Evolutionary conservation across 148 eudicot species (phyloP), one percentile per base, ranked within the genome.

Genomic region (Beta vulgaris): DNA sequence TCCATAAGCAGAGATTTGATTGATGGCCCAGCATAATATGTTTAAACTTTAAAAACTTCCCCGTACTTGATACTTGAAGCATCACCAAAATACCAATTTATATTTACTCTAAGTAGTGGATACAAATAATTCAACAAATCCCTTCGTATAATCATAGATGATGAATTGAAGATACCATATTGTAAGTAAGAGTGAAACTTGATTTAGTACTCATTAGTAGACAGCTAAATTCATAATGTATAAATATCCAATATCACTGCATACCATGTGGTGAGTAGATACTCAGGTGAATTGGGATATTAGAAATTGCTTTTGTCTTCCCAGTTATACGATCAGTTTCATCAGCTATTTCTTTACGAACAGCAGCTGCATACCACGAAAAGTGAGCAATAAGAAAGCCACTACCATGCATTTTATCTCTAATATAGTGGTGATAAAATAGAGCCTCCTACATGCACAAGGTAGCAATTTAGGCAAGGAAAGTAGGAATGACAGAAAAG

Each of bases 311-410:
- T 83, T 96, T 96, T 73, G 90, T 12, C 81, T 87, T 83, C 85
- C 99, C 98, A 37, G 99, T 96, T 67, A 96, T 87, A 63, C 98
- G 97, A 55, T 96, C 99, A 58, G 99, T 96, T 85, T 96, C 99
- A 70, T 92, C 99, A 69, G 88, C 81, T 65, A 96, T 96, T 87
- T 96, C 99, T 78, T 81, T 82, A 65, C 98, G 98, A 25, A 96
- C 99, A 76, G 97, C 79, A 83, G 98, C 99, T 96, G 93, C 88
- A 84, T 59, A 55, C 23, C 31, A 48, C 6, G 32, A 62, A 40
- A 60, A 48, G 37, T 12, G 39, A 6, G 69, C 25, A 7, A 31
- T 43, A 25, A 34, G 39, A 54, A 72, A 67, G 25, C 37, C 40
- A 58, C 12, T 16, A 69, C 25, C 32, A 69, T 25, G 21, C 32